Conservation (phyloP, 2,329 filamentous ascomycete species). For the Epichloe gansuensis region DNA sequence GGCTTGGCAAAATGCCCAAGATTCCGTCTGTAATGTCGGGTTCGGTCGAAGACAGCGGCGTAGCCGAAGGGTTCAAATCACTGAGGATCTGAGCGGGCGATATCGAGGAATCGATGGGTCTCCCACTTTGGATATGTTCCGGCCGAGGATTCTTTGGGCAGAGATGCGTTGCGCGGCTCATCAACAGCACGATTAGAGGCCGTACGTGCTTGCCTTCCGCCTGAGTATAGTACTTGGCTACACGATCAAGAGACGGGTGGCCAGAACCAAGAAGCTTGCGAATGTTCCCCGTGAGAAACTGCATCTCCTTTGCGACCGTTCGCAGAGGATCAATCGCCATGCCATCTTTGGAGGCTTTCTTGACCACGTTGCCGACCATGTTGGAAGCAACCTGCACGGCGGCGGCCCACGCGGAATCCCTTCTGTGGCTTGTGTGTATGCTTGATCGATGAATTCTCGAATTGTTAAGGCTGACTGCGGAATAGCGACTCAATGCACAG, state of each 20-base stretch:
- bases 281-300: slow-evolving; percentile 88
- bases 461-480: slow-evolving; percentile 16
- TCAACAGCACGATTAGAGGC: slow-evolving; percentile 85
- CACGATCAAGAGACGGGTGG: slow-evolving; percentile 85
- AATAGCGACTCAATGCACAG: slow-evolving; percentile 20
- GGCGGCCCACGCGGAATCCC: slow-evolving; percentile 59
- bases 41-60: slow-evolving; percentile 26
- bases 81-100: slow-evolving; percentile 48
- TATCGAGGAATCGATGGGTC: slow-evolving; percentile 40
- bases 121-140: slow-evolving; percentile 27
- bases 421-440: slow-evolving; percentile 31
- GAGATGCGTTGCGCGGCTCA: slow-evolving; percentile 85
- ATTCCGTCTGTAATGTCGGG: slow-evolving; percentile 26
- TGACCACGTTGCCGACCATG: slow-evolving; percentile 55
- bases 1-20: slow-evolving; percentile 75
- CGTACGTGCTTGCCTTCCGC: slow-evolving; percentile 94
- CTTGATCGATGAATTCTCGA: slow-evolving; percentile 17
- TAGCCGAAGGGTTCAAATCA: slow-evolving; percentile 65
- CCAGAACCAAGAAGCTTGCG: slow-evolving; percentile 85
- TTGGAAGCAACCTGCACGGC: slow-evolving; percentile 59
- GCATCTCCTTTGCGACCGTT: slow-evolving; percentile 91
- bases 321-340: slow-evolving; percentile 78
- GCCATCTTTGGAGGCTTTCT: slow-evolving; percentile 46
- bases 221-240: slow-evolving; percentile 95
- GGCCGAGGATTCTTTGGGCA: slow-evolving; percentile 44